Evolutionary conservation across 2,329 filamentous ascomycete species (phyloP).

Genomic region (Nemania diffusa): DNA sequence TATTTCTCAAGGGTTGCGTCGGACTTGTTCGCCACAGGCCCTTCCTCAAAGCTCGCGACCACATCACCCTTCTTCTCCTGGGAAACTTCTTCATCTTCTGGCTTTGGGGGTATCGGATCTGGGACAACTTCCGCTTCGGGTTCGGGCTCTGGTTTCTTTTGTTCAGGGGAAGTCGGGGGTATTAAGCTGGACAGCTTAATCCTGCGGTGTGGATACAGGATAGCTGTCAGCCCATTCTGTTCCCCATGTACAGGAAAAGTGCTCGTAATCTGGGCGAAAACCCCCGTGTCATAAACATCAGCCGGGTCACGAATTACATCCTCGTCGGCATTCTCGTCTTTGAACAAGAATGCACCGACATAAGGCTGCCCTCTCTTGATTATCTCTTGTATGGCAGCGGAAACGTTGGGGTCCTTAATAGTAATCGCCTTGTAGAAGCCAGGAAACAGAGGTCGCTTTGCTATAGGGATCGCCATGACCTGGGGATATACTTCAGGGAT

Average conservation of each 20-base stretch:
- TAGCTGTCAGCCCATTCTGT: slow-evolving; percentile 85
- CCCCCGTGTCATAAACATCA: slow-evolving; percentile 94
- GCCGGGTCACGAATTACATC: slow-evolving; percentile 91
- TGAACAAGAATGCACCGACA: slow-evolving; percentile 95
- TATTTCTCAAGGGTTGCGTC: slow-evolving; percentile 68
- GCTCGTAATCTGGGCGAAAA: slow-evolving; percentile 97
- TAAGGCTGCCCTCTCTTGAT: slow-evolving; percentile 97
- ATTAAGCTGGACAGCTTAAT: slow-evolving; percentile 90
- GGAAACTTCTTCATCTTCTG: slow-evolving; percentile 62
- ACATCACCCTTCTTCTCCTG: slow-evolving; percentile 88
- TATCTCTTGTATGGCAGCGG: slow-evolving; percentile 92
- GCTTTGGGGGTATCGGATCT: slow-evolving; percentile 69
- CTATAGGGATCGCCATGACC: slow-evolving; percentile 96
- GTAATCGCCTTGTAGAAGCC: slow-evolving; percentile 99
- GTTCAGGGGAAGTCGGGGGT: slow-evolving; percentile 68
- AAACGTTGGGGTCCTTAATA: slow-evolving; percentile 91
- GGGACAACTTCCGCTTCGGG: slow-evolving; percentile 60
- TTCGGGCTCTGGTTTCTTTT: slow-evolving; percentile 64
- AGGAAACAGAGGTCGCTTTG: slow-evolving; percentile 91
- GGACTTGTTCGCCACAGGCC: slow-evolving; percentile 68
- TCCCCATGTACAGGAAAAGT: slow-evolving; percentile 92
- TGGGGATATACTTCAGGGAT: slow-evolving; percentile 97
- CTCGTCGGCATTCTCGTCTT: slow-evolving; percentile 92
- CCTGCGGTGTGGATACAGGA: slow-evolving; percentile 93
- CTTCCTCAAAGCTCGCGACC: slow-evolving; percentile 96